Conservation (phyloP, 2,329 filamentous ascomycete species). For the Ophiostoma sp. region DNA sequence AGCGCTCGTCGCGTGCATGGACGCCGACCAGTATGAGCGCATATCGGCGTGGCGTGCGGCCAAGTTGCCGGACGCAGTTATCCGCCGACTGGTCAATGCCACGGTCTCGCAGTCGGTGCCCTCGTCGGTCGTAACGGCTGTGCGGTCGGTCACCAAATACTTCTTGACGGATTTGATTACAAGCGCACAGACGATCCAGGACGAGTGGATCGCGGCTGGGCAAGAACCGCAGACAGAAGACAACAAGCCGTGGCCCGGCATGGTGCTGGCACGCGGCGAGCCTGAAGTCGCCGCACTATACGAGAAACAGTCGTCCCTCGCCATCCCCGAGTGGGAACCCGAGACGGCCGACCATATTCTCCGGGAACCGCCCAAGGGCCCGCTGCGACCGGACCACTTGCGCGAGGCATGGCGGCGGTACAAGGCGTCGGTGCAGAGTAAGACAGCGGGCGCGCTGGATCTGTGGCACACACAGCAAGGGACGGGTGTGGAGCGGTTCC, state of each 20-base stretch:
- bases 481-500: constrained; percentile 61
- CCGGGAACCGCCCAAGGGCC: constrained; percentile 49
- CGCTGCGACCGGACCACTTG: constrained; percentile 72
- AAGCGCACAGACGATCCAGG: constrained; percentile 67
- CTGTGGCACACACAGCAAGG: constrained; percentile 62
- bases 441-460: constrained; percentile 60
- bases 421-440: constrained; percentile 62
- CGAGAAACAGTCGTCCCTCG: constrained; percentile 37
- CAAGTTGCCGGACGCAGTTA: constrained; percentile 66
- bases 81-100: constrained; percentile 75
- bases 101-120: constrained; percentile 79
- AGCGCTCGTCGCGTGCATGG: constrained; percentile 65
- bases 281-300: constrained; percentile 37
- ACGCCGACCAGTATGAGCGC: constrained; percentile 65
- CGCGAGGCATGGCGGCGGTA: constrained; percentile 71
- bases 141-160: constrained; percentile 73
- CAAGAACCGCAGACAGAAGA: constrained; percentile 60
- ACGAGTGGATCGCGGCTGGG: constrained; percentile 64
- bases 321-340: constrained; percentile 33
- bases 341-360: constrained; percentile 38
- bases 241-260: constrained; percentile 42
- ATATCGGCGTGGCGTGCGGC: constrained; percentile 71
- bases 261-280: constrained; percentile 32
- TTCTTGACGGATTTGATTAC: constrained; percentile 77
- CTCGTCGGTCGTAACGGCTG: constrained; percentile 70